Conservation (phyloP, 148 eudicot genomes). For the Gaultheria prostrata region DNA sequence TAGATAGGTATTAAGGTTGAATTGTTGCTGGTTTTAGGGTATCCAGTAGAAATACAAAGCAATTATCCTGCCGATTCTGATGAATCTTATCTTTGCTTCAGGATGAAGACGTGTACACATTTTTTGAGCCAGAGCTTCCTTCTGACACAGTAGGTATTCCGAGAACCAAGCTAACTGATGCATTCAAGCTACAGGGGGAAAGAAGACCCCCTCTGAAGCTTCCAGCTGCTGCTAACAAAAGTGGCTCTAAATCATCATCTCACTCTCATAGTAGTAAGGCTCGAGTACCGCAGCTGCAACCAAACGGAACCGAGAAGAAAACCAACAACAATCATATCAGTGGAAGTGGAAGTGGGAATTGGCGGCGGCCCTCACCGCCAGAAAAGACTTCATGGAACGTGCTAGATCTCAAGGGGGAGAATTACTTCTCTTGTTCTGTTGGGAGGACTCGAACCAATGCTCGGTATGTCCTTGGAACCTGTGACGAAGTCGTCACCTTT, state of each 20-base stretch:
- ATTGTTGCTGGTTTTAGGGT: background rate
- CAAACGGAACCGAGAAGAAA: conserved; percentile 43
- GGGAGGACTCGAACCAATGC: conserved; percentile 86
- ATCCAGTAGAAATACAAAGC: background rate
- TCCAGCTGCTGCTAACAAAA: conserved; percentile 32
- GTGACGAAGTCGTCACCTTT: conserved; percentile 77
- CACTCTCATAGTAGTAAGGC: conserved; percentile 5
- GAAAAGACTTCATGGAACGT: conserved; percentile 75
- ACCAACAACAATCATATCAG: background rate
- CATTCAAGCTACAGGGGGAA: conserved; percentile 46
- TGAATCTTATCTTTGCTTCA: conserved; percentile 19
- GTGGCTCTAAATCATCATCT: conserved; percentile 44
- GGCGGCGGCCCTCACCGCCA: conserved; percentile 33
- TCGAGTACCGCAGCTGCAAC: conserved; percentile 10
- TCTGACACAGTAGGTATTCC: conserved; percentile 45
- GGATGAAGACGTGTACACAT: conserved; percentile 94
- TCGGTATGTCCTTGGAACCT: conserved; percentile 61
- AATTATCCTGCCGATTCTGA: background rate
- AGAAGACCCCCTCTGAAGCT: conserved; percentile 52
- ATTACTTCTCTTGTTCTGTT: conserved; percentile 92
- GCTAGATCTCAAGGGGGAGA: conserved; percentile 82
- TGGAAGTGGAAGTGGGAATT: conserved; percentile 10
- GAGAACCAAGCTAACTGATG: conserved; percentile 50
- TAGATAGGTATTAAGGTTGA: background rate
- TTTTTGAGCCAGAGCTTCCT: conserved; percentile 98